phyloP scores from a whole-genome alignment of 768 basidiomycete genomes.

The Leccinum fibrillosum region DNA sequence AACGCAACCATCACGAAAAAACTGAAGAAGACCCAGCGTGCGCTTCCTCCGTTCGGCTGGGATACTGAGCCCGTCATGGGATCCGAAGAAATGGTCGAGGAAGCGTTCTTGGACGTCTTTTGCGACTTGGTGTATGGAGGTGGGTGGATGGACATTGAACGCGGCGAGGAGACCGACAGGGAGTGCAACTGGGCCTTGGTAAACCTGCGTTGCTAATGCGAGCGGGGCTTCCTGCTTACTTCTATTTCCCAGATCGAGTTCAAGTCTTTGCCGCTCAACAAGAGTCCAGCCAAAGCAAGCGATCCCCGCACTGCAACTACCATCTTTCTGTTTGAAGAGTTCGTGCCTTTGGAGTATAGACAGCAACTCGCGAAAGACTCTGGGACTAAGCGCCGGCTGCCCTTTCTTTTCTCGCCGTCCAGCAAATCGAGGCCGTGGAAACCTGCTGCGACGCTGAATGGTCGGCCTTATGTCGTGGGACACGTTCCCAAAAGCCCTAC shows the following conservation, averaged over 20 bases:
- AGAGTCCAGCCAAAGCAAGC: slow-evolving; percentile 15
- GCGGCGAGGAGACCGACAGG: slow-evolving; percentile 67
- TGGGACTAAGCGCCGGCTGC: slow-evolving; percentile 57
- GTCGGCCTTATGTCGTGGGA: slow-evolving; percentile 67
- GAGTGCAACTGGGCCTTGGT: slow-evolving; percentile 95
- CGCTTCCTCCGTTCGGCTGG: slow-evolving; percentile 86
- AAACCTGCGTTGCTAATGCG: slow-evolving; percentile 22
- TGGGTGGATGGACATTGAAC: slow-evolving; percentile 81
- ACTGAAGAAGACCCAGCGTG: slow-evolving; percentile 72
- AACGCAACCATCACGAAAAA: slow-evolving; percentile 72
- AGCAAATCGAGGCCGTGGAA: slow-evolving; percentile 61
- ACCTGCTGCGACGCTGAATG: slow-evolving; percentile 77
- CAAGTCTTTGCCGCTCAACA: slow-evolving; percentile 62
- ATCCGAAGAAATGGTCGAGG: slow-evolving; percentile 80
- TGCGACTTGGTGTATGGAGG: slow-evolving; percentile 78
- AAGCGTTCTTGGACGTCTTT: slow-evolving; percentile 85
- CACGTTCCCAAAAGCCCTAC: slow-evolving; percentile 51
- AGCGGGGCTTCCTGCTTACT: slow-evolving; percentile 1
- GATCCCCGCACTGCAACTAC: slow-evolving; percentile 75
- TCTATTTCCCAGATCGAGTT: slow-evolving; percentile 71
- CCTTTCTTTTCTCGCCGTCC: slow-evolving; percentile 60
- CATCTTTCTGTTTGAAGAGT: slow-evolving; percentile 88
- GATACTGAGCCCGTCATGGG: slow-evolving; percentile 84
- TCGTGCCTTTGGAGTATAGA: slow-evolving; percentile 85
- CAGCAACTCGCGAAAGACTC: slow-evolving; percentile 63